Percentiles rank a stretch among this genome's conserved stretches.
Evolutionary conservation across 192 early-diverging fungal species (phyloP).

Genomic region (Podila minutissima): DNA sequence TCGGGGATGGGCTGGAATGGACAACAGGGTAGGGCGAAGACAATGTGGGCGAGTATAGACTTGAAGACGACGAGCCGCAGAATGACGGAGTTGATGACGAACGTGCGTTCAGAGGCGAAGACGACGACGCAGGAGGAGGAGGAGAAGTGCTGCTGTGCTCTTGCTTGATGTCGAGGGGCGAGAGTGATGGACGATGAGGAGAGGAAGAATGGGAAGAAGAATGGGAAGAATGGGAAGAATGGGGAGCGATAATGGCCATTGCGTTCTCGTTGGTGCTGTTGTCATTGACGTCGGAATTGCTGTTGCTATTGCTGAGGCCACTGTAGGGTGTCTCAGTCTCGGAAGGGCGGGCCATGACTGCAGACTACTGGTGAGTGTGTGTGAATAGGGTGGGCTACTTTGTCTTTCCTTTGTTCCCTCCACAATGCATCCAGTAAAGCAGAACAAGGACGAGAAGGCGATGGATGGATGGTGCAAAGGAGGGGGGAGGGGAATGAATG

Average conservation of each 20-base stretch:
- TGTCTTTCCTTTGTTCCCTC: too few relatives aligned
- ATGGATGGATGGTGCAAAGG: too few relatives aligned
- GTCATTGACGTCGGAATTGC: not conserved
- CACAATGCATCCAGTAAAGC: too few relatives aligned
- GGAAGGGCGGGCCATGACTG: too few relatives aligned
- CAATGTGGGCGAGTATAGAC: conserved; percentile 10
- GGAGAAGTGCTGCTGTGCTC: not conserved
- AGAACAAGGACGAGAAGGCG: too few relatives aligned
- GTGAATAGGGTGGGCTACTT: too few relatives aligned
- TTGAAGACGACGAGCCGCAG: conserved; percentile 5
- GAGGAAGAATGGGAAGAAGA: not conserved
- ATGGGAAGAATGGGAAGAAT: conserved; percentile 2
- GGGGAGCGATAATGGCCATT: not conserved
- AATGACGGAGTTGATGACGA: conserved; percentile 1
- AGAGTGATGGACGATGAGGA: not conserved
- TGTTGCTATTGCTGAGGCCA: not conserved
- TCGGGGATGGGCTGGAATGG: conserved; percentile 24
- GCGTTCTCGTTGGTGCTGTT: conserved; percentile 1
- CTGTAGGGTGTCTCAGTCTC: too few relatives aligned
- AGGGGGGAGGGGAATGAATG: not conserved
- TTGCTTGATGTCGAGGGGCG: not conserved
- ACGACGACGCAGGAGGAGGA: not conserved
- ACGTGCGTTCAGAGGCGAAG: not conserved
- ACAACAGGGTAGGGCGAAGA: conserved; percentile 33
- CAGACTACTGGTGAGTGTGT: too few relatives aligned